phyloP scores from a whole-genome alignment of 768 basidiomycete species.

The Collybia mongolica region DNA sequence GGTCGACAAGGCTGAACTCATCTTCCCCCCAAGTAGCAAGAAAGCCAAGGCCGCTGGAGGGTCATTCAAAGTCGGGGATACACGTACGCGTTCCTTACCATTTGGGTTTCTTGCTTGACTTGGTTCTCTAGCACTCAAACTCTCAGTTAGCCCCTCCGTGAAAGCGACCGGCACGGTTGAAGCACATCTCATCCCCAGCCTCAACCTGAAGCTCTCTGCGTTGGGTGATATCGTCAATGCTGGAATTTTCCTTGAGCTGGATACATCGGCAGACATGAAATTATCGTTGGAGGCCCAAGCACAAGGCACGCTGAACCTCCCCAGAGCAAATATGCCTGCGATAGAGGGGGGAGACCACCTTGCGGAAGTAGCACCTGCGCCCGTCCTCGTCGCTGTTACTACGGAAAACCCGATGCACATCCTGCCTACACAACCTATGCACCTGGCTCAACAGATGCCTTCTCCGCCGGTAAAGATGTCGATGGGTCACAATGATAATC shows the following conservation, averaged over 20 bases:
- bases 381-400: too few species aligned
- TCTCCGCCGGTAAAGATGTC: too few species aligned
- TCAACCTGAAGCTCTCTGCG: slow-evolving; percentile 31
- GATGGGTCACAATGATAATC: background rate
- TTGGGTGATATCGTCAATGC: slow-evolving; percentile 26
- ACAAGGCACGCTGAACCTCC: too few species aligned
- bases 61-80: slow-evolving; percentile 23
- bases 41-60: slow-evolving; percentile 17
- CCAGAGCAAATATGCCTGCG: background rate
- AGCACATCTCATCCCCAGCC: slow-evolving; percentile 35
- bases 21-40: slow-evolving; percentile 32
- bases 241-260: slow-evolving; percentile 26
- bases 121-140: slow-evolving; percentile 21
- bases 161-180: slow-evolving; percentile 23
- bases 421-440: too few species aligned
- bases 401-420: too few species aligned
- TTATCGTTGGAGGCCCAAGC: too few species aligned
- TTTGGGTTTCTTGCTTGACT: too few species aligned
- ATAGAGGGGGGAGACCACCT: too few species aligned
- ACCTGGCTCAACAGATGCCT: too few species aligned
- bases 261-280: slow-evolving; percentile 6
- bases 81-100: slow-evolving; percentile 21
- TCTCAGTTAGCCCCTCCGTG: slow-evolving; percentile 29
- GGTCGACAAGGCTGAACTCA: slow-evolving; percentile 27
- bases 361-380: too few species aligned